A percentile compares a stretch with the other conserved stretches of the same genome.
These are phyloP conservation scores for Ampelocalamus luodianensis DNA, from an alignment of 176 grass and related monocot species.

Conservation along the genomic window DNA sequence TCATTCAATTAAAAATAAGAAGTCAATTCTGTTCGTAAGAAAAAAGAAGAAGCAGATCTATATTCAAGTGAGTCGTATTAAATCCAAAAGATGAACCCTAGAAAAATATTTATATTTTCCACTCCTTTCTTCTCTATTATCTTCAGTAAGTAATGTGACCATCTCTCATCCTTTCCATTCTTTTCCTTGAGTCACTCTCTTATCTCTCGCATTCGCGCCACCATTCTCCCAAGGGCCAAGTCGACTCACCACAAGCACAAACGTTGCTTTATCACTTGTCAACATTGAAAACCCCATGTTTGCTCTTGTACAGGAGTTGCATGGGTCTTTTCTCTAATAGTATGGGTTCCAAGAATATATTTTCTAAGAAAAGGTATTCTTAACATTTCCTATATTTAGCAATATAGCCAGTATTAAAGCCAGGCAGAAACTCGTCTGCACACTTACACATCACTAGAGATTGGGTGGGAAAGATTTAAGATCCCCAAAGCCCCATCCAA, in stretches of 20 bases:
- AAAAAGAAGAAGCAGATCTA: no score
- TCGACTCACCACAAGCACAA: neutral
- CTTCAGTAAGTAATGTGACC: neutral
- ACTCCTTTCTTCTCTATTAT: neutral
- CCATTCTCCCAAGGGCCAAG: neutral
- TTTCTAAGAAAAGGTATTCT: neutral
- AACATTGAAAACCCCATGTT: neutral
- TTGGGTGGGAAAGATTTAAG: neutral
- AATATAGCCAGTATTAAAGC: neutral
- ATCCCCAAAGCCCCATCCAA: neutral
- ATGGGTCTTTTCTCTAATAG: neutral
- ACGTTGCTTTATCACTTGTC: neutral
- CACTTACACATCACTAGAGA: neutral
- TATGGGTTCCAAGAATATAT: neutral
- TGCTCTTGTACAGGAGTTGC: neutral
- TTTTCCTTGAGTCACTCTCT: neutral
- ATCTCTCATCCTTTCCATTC: neutral
- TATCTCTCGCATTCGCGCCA: neutral
- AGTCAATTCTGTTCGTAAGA: no score
- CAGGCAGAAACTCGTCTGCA: slow-evolving; percentile 7
- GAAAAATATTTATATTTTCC: neutral
- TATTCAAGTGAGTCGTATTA: neutral
- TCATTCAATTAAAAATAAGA: no score
- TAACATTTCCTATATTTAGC: slow-evolving; percentile 12
- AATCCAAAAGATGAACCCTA: neutral